These are phyloP conservation scores for Aureobasidium vineae DNA, from an alignment of 2,329 filamentous ascomycete species.

Conservation along the genomic window DNA sequence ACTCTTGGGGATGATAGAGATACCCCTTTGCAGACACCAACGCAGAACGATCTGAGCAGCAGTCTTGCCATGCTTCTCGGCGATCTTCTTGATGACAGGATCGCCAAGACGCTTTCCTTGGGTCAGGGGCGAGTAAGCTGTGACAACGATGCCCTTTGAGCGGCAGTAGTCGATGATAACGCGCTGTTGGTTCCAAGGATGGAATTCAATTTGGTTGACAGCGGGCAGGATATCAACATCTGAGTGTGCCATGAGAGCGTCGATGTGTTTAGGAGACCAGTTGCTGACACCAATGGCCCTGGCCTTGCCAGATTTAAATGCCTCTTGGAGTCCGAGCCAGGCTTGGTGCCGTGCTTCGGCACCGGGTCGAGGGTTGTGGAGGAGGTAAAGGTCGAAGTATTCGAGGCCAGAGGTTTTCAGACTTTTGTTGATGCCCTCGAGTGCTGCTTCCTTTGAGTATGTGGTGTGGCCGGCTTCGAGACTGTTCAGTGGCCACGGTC, in stretches of 20 bases:
- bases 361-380: slow-evolving; percentile 60
- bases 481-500: slow-evolving; percentile 24
- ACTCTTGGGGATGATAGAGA: slow-evolving; percentile 50
- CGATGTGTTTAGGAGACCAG: slow-evolving; percentile 62
- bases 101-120: slow-evolving; percentile 68
- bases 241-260: slow-evolving; percentile 62
- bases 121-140: slow-evolving; percentile 61
- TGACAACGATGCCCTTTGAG: slow-evolving; percentile 55
- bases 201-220: slow-evolving; percentile 68
- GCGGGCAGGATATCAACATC: slow-evolving; percentile 59
- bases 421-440: slow-evolving; percentile 21
- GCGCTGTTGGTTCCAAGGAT: slow-evolving; percentile 66
- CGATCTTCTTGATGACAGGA: slow-evolving; percentile 59
- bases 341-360: slow-evolving; percentile 55
- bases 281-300: slow-evolving; percentile 69
- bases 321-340: slow-evolving; percentile 62
- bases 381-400: slow-evolving; percentile 67
- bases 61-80: slow-evolving; percentile 67
- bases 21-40: slow-evolving; percentile 75
- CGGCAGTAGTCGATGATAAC: slow-evolving; percentile 55
- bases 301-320: slow-evolving; percentile 56
- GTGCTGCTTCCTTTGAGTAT: slow-evolving; percentile 8
- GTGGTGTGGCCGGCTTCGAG: slow-evolving; percentile 30
- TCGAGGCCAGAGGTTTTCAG: slow-evolving; percentile 18
- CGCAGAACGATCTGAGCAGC: slow-evolving; percentile 72